Base-by-base conservation (phyloP, 805 yeast genomes). In the Wickerhamomyces rabaulensis region DNA sequence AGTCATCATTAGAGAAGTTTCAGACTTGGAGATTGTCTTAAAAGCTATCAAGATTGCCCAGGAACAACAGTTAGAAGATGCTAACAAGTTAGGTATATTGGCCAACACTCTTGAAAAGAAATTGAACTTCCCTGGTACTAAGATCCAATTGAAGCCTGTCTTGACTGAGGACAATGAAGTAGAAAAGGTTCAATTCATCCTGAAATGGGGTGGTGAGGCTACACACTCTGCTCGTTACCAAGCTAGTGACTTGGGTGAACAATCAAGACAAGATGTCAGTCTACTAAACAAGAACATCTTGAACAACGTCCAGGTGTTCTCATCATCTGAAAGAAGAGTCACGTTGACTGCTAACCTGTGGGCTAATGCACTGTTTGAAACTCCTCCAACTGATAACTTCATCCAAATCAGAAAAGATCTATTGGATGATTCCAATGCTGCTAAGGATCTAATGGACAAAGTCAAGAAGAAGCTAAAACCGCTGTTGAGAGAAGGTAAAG, bases 141-240 rank as follows among this genome's bases (percentile, higher is more conserved):
- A 94, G 62, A 85, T 94, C 51, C 99, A 94, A 68, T 69, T 94
- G 57, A 94, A 94, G 64, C 99, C 99, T 0, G 82, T 92, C 4
- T 61, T 91, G 46, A 76, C 77, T 56, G 68, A 72, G 13, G 82
- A 78, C 36, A 82, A 78, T 33, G 81, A 83, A 29, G 94, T 94
- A 19, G 97, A 92, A 54, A 94, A 94, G 63, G 97, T 92, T 21
- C 99, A 94, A 66, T 82, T 94, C 52, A 95, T 94, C 51, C 73
- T 94, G 57, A 94, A 94, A 64, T 94, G 99, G 99, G 99, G 99
- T 57, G 99, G 99, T 52, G 99, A 94, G 66, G 97, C 99, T 6
- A 94, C 99, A 1, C 99, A 94, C 65, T 90, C 97, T 10, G 97
- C 98, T 2, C 79, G 84, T 52, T 87, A 89, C 63, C 99, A 94